Conservation (phyloP, 345 rosid genomes). For the Clarkia xantiana region DNA sequence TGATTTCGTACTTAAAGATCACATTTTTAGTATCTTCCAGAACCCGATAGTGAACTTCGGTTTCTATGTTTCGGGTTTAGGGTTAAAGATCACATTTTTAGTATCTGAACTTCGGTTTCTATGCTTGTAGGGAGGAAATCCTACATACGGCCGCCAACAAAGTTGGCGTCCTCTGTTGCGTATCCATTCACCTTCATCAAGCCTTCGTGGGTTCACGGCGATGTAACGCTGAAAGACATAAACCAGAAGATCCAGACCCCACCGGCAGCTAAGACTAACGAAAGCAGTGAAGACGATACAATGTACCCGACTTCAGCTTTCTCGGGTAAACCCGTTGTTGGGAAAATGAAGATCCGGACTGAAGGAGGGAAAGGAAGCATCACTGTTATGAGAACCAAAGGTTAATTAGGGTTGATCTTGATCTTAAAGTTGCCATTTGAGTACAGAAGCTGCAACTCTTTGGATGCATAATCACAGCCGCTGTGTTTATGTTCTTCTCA, state of each 20-base stretch:
- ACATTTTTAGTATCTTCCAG: neutral
- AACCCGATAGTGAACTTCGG: no score
- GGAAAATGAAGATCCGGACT: conserved; percentile 87
- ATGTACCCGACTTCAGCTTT: conserved; percentile 82
- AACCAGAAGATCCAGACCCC: conserved; percentile 73
- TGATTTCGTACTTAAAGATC: no score
- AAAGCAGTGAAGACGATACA: conserved; percentile 32
- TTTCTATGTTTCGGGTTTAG: conserved; percentile 10
- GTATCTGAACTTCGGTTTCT: neutral
- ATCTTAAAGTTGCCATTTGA: no score
- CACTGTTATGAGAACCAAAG: conserved; percentile 91
- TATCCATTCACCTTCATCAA: conserved; percentile 92
- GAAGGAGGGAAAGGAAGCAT: conserved; percentile 99
- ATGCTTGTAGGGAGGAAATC: conserved; percentile 54
- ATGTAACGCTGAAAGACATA: conserved; percentile 88
- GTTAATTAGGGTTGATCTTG: conserved; percentile 20
- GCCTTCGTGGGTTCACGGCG: conserved; percentile 82
- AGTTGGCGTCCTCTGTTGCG: conserved; percentile 60
- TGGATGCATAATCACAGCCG: no score
- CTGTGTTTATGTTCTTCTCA: no score
- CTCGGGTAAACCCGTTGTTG: conserved; percentile 98
- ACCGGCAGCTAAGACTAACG: conserved; percentile 40
- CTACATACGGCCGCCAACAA: conserved; percentile 41
- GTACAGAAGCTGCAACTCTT: no score
- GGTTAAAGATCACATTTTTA: no score